Base-by-base conservation (phyloP, 2,329 filamentous ascomycete genomes). In the Sarocladium oryzae region DNA sequence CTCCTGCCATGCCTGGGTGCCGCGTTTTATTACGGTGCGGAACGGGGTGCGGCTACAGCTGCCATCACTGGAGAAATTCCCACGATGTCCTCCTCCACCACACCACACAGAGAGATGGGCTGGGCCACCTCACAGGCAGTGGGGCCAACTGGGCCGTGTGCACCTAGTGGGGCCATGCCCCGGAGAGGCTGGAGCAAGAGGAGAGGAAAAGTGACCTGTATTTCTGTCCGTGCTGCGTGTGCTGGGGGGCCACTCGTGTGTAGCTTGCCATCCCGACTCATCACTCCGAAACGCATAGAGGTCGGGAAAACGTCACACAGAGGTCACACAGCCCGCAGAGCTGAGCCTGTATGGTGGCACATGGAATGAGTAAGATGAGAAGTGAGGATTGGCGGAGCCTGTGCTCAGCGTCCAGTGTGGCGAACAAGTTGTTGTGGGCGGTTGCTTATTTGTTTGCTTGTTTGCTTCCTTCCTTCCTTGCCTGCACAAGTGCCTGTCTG, bases 161-260 rank as follows among this genome's bases (percentile, higher is more conserved):
- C 40, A 26, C n/a, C 23, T 20, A 16, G 40, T 43, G 40, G 40
- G 23, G 40, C 40, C 16, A 16, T n/a, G 40, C 40, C 40, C 21
- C 21, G 21, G 23, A 43, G 40, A 43, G 40, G 40, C 40, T 43
- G 40, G 21, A 26, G 40, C 13, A 43, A 9, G 21, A 28, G 23
- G 40, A n/a, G 16, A 7, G 5, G 26, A 43, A 43, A 43, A 43
- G 21, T 43, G 40, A 43, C 40, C 40, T 43, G 40, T 43, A 43
- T 7, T 20, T n/a, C 23, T 7, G 20, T n/a, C 10, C 7, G 5
- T 36, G 6, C 15, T 36, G 33, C 5, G 15, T n/a, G 16, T 8
- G 33, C 23, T n/a, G 16, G 20, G 37, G 37, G 37, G 37, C 23
- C 37, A 20, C 40, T 21, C 40, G 10, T 20, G n/a, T 43, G 40